Evolutionary conservation across 176 grass and related monocot genomes (phyloP), one percentile per base, ranked within the genome.

Genomic region (Eleusine coracana): DNA sequence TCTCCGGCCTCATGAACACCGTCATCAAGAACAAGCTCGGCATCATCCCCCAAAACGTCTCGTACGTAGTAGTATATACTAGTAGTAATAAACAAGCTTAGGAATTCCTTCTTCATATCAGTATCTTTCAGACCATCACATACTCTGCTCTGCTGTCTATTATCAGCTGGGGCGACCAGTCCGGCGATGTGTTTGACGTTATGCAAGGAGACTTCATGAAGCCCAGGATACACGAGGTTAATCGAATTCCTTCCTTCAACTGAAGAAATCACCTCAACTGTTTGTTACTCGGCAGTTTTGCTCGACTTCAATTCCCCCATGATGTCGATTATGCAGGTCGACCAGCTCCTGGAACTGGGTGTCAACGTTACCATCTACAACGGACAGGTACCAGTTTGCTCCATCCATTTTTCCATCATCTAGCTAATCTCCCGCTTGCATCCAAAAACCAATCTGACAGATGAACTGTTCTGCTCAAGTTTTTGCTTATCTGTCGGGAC

Each of bases 291-390:
- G 44, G 11, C 9, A 12, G 10, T 10, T 46, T 46, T 46, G 44
- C 44, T 46, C 10, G 11, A 10, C 44, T 16, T 51, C 49, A 11
- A 5, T 8, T 42, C 10, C 49, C 48, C 14, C 49, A 51, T 51
- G 49, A 51, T 16, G 7, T 82, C 25, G 25, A 25, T 25, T 25
- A 25, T 25, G 78, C 74, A 92, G 92, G 93, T 98, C 14, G 92
- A 94, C n/a, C 76, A 92, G 75, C 92, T 98, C 13, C 90, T 98
- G 28, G 86, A 88, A 9, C 79, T 92, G 25, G 92, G 95, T 55
- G 76, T 94, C 49, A 81, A 87, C 64, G 86, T 98, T 13, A 94
- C 90, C 27, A 75, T 98, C 62, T 98, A 98, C 79, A 94, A 85
- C 55, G 95, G 92, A 46, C 95, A 94, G 84, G 95, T 42, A 44